Base-by-base conservation (phyloP, 495 filamentous ascomycete genomes). In the Glonium stellatum region DNA sequence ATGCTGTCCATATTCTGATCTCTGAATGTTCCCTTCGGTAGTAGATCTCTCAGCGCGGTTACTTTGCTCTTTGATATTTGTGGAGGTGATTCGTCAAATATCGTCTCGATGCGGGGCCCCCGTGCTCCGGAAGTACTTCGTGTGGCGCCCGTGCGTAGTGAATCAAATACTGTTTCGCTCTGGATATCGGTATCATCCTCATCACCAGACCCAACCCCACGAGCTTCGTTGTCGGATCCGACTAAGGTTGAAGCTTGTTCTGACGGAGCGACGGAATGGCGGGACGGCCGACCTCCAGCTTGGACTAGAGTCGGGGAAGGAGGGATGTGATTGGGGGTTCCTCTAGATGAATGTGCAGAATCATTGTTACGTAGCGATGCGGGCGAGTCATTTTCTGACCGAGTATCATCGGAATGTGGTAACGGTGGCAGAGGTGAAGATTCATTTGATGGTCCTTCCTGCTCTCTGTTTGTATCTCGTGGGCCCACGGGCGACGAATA, bases 151-250 rank as follows among this genome's bases (percentile, higher is more conserved):
- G 92, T 96, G 58, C 90, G 85, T 61, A 93, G 76, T 15, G 92
- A 97, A 71, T 97, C 93, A 74, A 89, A 97, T 49, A 91, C 83
- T 5, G 88, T 92, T 64, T 97, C 93, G 65, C 88, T 96, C 73
- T 87, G 82, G 58, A 88, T 84, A 66, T 95, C 91, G 3, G 83
- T 84, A 57, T 95, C 91, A 55, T 95, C 89, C 62, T 95, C 92
- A 54, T 92, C 90, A 5, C 84, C 83, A 1, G 84, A 90, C 11
- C 79, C 79, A 58, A 89, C 85, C 18, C 84, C 85, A 55, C 87
- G 85, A 44, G 82, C 82, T 63, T 93, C 87, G 63, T 79, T 79
- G 62, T 98, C 92, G 19, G 92, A 96, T 36, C 89, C 88, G 37
- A 88, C 82, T 23, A 92, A 72, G 1, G 90, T 95, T 5, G 88